A percentile compares a stretch with the other conserved stretches of the same genome.
These are phyloP conservation scores for Stagonosporopsis vannaccii DNA, from an alignment of 2,329 filamentous ascomycete genomes.

Conservation along the genomic window DNA sequence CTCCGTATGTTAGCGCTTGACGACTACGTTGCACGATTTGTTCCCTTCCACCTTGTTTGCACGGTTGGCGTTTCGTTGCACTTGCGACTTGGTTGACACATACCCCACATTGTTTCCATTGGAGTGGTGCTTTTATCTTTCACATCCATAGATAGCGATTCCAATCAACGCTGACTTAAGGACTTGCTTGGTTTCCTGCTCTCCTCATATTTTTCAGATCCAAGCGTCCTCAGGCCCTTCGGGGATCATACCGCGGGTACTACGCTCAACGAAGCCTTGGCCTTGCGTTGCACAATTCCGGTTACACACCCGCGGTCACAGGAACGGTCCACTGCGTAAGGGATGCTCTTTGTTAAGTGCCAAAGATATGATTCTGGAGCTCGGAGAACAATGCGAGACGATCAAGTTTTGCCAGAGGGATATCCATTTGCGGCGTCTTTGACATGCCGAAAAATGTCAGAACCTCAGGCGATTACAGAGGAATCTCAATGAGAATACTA, in stretches of 20 bases:
- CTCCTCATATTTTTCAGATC: no score
- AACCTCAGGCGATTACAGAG: no score
- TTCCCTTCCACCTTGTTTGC: constrained; percentile 4
- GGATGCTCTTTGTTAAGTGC: background rate
- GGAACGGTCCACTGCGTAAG: constrained; percentile 1
- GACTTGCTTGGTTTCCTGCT: background rate
- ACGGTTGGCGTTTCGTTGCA: constrained; percentile 14
- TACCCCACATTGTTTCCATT: constrained; percentile 14
- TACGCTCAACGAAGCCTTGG: background rate
- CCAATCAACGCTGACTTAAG: background rate
- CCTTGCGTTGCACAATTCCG: background rate
- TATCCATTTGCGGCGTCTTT: background rate
- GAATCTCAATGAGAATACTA: no score
- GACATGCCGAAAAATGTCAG: background rate
- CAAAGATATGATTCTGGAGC: background rate
- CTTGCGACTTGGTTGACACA: constrained; percentile 20
- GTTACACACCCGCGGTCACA: background rate
- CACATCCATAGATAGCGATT: constrained; percentile 2
- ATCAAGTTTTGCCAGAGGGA: constrained; percentile 1
- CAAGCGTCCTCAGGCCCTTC: background rate
- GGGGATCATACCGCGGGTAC: background rate
- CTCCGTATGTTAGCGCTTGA: background rate
- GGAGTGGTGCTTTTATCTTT: constrained; percentile 1
- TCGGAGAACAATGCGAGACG: background rate
- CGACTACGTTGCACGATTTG: constrained; percentile 5